These are phyloP conservation scores for Rhamnella rubrinervis DNA, from an alignment of 331 rosid genomes.

Conservation along the genomic window DNA sequence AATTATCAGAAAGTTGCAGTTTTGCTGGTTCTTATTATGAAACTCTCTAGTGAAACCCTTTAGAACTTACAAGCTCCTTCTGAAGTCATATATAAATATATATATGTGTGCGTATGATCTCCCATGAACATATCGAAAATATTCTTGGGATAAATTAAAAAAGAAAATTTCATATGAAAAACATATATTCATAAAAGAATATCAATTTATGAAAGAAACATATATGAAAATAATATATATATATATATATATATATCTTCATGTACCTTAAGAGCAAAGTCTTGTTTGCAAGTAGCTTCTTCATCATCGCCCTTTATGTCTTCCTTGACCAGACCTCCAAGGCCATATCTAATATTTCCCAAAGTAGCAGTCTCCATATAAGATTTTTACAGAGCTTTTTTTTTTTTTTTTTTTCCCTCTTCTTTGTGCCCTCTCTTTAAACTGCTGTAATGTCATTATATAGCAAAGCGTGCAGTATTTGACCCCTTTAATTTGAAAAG, in stretches of 20 bases:
- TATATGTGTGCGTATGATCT: background rate
- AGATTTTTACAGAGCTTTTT: background rate
- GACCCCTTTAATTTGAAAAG: conserved; percentile 36
- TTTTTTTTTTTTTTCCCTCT: background rate
- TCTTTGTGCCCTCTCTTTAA: background rate
- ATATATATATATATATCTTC: too few relatives aligned
- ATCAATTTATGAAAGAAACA: background rate
- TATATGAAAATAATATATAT: too few relatives aligned
- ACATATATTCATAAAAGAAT: too few relatives aligned
- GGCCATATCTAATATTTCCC: conserved; percentile 26
- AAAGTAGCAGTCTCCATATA: conserved; percentile 46
- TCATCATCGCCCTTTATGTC: conserved; percentile 32
- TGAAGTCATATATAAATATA: background rate
- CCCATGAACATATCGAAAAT: too few relatives aligned
- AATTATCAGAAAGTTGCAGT: too few relatives aligned
- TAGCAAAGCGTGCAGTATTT: conserved; percentile 51
- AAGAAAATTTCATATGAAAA: too few relatives aligned
- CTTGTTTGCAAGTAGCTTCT: conserved; percentile 10
- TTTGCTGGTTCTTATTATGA: too few relatives aligned
- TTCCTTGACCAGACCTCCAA: conserved; percentile 36
- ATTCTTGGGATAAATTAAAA: too few relatives aligned
- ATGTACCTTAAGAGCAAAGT: conserved; percentile 18
- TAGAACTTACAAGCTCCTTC: background rate
- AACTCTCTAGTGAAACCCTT: too few relatives aligned
- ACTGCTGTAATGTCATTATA: conserved; percentile 15